A percentile compares a stretch with the other conserved stretches of the same genome.
These are phyloP conservation scores for Cicer pinnatifidum DNA, from an alignment of 306 rosid genomes.

Conservation along the genomic window DNA sequence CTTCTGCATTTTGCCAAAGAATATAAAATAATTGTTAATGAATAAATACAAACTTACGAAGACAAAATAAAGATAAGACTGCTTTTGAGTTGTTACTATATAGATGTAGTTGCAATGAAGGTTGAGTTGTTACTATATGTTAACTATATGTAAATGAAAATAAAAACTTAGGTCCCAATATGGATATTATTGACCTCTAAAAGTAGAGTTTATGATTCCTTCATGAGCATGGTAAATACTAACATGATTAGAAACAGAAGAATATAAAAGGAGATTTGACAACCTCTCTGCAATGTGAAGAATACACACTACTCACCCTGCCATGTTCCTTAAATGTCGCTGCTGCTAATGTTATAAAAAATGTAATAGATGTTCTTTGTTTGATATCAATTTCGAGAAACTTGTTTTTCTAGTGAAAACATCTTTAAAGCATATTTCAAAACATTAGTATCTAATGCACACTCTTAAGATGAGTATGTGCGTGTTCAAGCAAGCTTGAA, in stretches of 20 bases:
- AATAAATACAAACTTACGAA: not conserved
- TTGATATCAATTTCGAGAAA: conserved; percentile 9
- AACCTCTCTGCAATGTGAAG: not conserved
- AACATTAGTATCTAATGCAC: conserved; percentile 22
- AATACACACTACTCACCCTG: conserved; percentile 2
- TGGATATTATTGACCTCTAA: not conserved
- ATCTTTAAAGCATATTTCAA: conserved; percentile 9
- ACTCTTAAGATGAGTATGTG: conserved; percentile 9
- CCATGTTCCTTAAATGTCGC: conserved; percentile 25
- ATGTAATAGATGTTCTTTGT: not conserved
- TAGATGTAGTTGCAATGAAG: conserved; percentile 19
- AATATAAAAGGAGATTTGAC: conserved; percentile 7
- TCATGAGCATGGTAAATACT: conserved; percentile 27
- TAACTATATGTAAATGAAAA: conserved; percentile 1
- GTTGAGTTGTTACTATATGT: not conserved
- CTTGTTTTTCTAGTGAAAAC: conserved; percentile 36
- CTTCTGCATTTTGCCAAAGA: conserved; percentile 63
- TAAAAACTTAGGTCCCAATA: not conserved
- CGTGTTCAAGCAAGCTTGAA: conserved; percentile 16
- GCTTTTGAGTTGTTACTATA: conserved; percentile 1
- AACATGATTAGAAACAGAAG: conserved; percentile 27
- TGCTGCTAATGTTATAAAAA: conserved; percentile 11
- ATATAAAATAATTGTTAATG: conserved; percentile 5
- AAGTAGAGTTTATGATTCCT: conserved; percentile 9
- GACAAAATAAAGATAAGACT: not conserved